Base-by-base conservation (phyloP, 1,139 yeast species). In the Candida sanyaensis region DNA sequence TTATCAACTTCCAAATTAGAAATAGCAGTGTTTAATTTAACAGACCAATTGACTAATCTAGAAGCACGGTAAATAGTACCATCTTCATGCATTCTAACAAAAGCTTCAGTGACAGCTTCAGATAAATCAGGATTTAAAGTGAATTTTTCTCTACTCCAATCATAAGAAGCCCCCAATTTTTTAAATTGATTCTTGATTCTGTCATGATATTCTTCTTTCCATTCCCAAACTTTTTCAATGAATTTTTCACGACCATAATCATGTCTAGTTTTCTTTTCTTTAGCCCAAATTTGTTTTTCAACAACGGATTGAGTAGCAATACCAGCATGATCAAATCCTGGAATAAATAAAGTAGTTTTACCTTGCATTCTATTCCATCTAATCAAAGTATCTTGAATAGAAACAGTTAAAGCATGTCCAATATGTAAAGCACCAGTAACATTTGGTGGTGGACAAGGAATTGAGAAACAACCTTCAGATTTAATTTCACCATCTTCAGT, bases 301-400 rank as follows among this genome's bases (percentile, higher is more conserved):
- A 93, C 99, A 57, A 95, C 99, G 24, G 97, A 89, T 71, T 93
- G 99, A 21, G 99, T 95, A 42, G 97, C 96, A 69, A 93, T 92
- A 79, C 99, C 99, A 28, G 99, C 99, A 66, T 93, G 99, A 70
- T 93, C 99, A 63, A 93, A 93, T 40, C 99, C 99, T 45, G 99
- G 99, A 54, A 93, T 70, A 69, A 88, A 95, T 55, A 93, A 76
- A 21, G 93, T 92, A 45, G 98, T 91, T 71, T 88, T 89, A 47
- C 99, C 99, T 71, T 86, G 86, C 99, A 93, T 93, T 77, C 99
- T 87, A 77, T 95, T 84, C 78, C 82, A 93, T 72, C 99, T 84
- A 55, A 91, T 84, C 65, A 93, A 80, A 34, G 98, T 72, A 69
- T 93, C 99, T 75, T 93, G 99, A 64, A 93, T 88, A 41, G 98